A percentile compares a stretch with the other conserved stretches of the same genome.
phyloP scores from a whole-genome alignment of 1,139 yeast species.

The Geotrichum europaeum region DNA sequence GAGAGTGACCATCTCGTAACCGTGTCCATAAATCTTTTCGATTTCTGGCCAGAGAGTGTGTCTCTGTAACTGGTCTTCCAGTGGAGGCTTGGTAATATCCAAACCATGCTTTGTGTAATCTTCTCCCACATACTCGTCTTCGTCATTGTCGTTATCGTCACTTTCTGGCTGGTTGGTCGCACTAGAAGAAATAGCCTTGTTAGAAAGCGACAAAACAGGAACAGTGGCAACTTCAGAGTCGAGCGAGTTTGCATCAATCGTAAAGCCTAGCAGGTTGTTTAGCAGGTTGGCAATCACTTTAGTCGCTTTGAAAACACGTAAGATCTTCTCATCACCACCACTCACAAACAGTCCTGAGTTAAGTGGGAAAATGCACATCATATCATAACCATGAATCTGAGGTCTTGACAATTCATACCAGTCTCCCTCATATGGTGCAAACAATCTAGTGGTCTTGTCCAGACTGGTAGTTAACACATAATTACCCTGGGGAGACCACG shows the following conservation, averaged over 20 bases:
- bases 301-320: conserved; percentile 90
- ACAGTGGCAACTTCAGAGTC: conserved; percentile 75
- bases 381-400: conserved; percentile 96
- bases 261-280: conserved; percentile 44
- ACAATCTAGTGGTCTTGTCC: conserved; percentile 89
- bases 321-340: conserved; percentile 92
- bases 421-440: conserved; percentile 46
- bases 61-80: conserved; percentile 85
- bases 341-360: conserved; percentile 65
- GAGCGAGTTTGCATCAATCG: conserved; percentile 35
- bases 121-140: conserved; percentile 36
- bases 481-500: conserved; percentile 68
- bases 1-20: conserved; percentile 82
- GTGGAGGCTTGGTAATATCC: conserved; percentile 55
- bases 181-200: conserved; percentile 42
- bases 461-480: conserved; percentile 71
- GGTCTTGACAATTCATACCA: conserved; percentile 97
- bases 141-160: conserved; percentile 17
- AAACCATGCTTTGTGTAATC: conserved; percentile 44
- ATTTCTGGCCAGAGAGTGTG: conserved; percentile 91
- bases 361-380: conserved; percentile 73
- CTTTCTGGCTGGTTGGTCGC: conserved; percentile 19
- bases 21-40: conserved; percentile 95
- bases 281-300: conserved; percentile 63
- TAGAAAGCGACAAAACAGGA: conserved; percentile 91